phyloP scores from a whole-genome alignment of 805 yeast species.

The Lipomyces starkeyi region DNA sequence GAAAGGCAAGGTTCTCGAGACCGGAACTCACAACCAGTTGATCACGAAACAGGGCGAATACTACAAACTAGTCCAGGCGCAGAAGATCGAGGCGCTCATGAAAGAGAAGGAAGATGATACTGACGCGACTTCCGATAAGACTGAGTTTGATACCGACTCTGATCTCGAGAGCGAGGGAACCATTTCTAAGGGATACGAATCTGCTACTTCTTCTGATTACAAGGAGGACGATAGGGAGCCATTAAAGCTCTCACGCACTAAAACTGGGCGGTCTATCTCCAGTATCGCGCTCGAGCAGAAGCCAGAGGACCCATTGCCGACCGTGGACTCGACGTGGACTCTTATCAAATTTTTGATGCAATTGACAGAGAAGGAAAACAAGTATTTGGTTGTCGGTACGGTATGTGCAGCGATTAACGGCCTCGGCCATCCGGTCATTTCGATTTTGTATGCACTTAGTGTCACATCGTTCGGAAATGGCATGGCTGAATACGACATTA shows the following conservation, averaged over 20 bases:
- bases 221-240: slow-evolving; percentile 11
- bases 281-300: slow-evolving; percentile 1
- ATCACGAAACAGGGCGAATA: slow-evolving; percentile 39
- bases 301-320: neutral
- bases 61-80: slow-evolving; percentile 42
- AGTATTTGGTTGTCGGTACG: slow-evolving; percentile 17
- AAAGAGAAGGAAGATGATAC: slow-evolving; percentile 23
- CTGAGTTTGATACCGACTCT: slow-evolving; percentile 24
- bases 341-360: slow-evolving; percentile 18
- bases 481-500: slow-evolving; percentile 5
- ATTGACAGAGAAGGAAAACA: slow-evolving; percentile 14
- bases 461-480: slow-evolving; percentile 18
- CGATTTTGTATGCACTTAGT: slow-evolving; percentile 22
- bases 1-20: slow-evolving; percentile 53
- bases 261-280: slow-evolving; percentile 20
- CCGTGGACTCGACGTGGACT: slow-evolving; percentile 12
- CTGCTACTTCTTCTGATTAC: slow-evolving; percentile 4
- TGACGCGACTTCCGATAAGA: slow-evolving; percentile 49
- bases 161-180: slow-evolving; percentile 6
- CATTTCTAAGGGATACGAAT: slow-evolving; percentile 14
- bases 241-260: slow-evolving; percentile 7
- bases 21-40: slow-evolving; percentile 46
- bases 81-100: slow-evolving; percentile 36
- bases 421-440: slow-evolving; percentile 18
- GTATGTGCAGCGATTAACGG: slow-evolving; percentile 22